Conservation (phyloP, 2,329 filamentous ascomycete genomes). For the Claviceps paspali region DNA sequence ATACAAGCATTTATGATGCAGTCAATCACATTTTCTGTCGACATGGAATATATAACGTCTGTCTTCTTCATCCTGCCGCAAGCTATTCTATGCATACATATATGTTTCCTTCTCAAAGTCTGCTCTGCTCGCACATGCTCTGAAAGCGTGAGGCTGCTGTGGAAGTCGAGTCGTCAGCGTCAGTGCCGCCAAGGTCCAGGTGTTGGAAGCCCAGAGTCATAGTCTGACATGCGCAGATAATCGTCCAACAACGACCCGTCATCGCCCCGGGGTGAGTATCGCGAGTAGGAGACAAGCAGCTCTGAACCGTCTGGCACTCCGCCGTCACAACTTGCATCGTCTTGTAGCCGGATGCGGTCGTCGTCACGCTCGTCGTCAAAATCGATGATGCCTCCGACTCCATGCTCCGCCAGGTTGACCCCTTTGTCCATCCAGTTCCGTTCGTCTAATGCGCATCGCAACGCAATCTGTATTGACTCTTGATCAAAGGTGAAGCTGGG, state of each 20-base stretch:
- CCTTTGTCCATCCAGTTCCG: slow-evolving; percentile 18
- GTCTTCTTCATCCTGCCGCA: not conserved
- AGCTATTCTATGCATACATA: not conserved
- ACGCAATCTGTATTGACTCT: slow-evolving; percentile 27
- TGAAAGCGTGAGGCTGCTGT: no score
- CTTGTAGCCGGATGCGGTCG: slow-evolving; percentile 14
- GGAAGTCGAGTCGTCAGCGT: no score
- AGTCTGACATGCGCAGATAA: slow-evolving; percentile 8
- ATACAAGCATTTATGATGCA: not conserved
- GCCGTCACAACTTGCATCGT: slow-evolving; percentile 24
- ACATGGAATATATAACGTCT: no score
- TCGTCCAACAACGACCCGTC: slow-evolving; percentile 22
- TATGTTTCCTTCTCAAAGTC: not conserved
- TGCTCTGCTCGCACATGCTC: not conserved
- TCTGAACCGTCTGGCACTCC: slow-evolving; percentile 16
- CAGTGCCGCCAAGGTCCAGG: slow-evolving; percentile 5
- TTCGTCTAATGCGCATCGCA: slow-evolving; percentile 23
- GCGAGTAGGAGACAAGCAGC: slow-evolving; percentile 16
- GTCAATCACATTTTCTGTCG: not conserved
- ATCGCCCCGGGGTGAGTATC: slow-evolving; percentile 25
- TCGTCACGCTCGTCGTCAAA: slow-evolving; percentile 23
- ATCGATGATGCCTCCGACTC: slow-evolving; percentile 25
- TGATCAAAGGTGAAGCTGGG: slow-evolving; percentile 29
- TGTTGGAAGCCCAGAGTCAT: slow-evolving; percentile 9
- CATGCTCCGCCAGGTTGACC: slow-evolving; percentile 18